Percentiles rank a stretch among this genome's conserved stretches.
Evolutionary conservation across 2,329 filamentous ascomycete genomes (phyloP).

Genomic region (Sporothrix schenckii): DNA sequence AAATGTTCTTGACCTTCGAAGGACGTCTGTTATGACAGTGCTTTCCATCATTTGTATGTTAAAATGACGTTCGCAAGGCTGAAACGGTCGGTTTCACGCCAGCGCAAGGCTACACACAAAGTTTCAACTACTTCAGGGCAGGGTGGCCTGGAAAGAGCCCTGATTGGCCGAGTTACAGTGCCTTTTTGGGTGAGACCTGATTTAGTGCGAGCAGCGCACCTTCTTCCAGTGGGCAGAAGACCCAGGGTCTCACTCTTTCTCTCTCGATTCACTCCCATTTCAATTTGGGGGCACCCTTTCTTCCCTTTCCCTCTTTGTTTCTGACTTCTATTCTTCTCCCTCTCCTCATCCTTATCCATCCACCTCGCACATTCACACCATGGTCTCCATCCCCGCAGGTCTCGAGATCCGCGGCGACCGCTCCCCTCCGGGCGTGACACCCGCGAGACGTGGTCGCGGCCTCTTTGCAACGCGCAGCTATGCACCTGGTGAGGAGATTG

Average conservation of each 20-base stretch:
- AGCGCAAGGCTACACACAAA: background rate
- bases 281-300: background rate
- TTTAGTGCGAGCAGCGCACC: background rate
- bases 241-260: background rate
- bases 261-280: background rate
- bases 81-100: background rate
- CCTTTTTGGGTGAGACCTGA: constrained; percentile 8
- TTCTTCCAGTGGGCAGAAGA: background rate
- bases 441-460: constrained; percentile 43
- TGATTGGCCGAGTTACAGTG: constrained; percentile 5
- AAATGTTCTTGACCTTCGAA: too few relatives aligned
- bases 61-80: constrained; percentile 14
- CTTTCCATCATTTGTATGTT: background rate
- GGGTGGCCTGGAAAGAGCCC: background rate
- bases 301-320: background rate
- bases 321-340: background rate
- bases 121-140: background rate
- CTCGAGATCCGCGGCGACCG: constrained; percentile 36
- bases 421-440: background rate
- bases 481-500: constrained; percentile 51
- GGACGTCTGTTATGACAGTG: background rate
- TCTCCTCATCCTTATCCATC: background rate
- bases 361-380: constrained; percentile 23
- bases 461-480: constrained; percentile 51
- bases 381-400: constrained; percentile 30